Percentiles rank a stretch among this genome's conserved stretches.
Evolutionary conservation across 2,329 filamentous ascomycete genomes (phyloP).

Genomic region (Exophiala dermatitidis): DNA sequence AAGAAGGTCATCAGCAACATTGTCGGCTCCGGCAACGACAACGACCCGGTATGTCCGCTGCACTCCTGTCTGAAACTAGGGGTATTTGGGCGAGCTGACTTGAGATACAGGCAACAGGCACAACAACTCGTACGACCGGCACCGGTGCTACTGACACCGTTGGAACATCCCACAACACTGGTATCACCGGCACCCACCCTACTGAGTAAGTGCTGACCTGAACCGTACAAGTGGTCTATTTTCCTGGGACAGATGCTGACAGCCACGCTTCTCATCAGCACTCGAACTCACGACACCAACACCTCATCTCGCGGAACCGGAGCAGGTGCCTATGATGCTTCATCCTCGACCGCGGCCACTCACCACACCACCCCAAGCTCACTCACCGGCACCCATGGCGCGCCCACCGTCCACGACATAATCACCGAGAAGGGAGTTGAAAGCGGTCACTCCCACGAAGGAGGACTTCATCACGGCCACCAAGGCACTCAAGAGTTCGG

Average conservation of each 20-base stretch:
- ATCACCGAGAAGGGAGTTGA: not conserved
- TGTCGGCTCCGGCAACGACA: conserved; percentile 1
- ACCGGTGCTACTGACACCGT: not conserved
- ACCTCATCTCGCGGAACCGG: not conserved
- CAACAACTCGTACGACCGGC: not conserved
- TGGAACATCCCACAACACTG: not conserved
- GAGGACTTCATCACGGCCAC: not conserved
- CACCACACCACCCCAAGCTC: not conserved
- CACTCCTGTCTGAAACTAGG: not conserved
- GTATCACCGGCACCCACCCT: not conserved
- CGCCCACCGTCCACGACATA: not conserved
- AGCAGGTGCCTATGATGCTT: not conserved
- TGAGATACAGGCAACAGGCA: not conserved
- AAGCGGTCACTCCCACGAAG: not conserved
- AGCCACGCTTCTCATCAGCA: too few relatives aligned
- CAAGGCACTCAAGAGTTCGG: not conserved
- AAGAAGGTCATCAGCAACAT: conserved; percentile 15
- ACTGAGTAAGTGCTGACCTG: not conserved
- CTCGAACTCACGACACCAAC: not conserved
- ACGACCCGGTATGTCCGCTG: conserved; percentile 4
- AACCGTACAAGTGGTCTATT: not conserved
- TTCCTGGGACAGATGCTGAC: too few relatives aligned
- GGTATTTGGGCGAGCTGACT: not conserved
- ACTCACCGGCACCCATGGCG: not conserved
- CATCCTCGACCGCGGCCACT: not conserved